These are phyloP conservation scores for Yamadazyma membranifaciens DNA, from an alignment of 1,139 yeast genomes.

Conservation along the genomic window DNA sequence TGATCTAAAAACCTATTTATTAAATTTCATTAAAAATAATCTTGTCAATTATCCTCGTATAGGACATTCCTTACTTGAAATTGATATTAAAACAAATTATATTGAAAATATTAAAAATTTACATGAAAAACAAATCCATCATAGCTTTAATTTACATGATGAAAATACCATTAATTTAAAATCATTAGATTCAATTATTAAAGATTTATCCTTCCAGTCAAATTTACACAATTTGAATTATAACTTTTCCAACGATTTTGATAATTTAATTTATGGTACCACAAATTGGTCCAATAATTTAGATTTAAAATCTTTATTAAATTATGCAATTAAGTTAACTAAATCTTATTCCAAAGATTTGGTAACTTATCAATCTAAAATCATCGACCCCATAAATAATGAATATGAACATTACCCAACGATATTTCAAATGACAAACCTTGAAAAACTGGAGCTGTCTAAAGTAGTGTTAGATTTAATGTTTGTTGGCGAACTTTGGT, in stretches of 20 bases:
- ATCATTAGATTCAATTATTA: constrained; percentile 61
- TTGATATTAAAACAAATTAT: constrained; percentile 61
- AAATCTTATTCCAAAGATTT: constrained; percentile 9
- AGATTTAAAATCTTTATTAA: constrained; percentile 30
- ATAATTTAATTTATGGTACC: constrained; percentile 7
- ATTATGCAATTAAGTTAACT: constrained; percentile 28
- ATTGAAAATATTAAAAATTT: constrained; percentile 56
- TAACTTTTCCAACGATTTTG: constrained; percentile 7
- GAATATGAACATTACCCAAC: constrained; percentile 23
- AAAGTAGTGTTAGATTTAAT: constrained; percentile 7
- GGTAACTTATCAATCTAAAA: constrained; percentile 16
- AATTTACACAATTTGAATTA: constrained; percentile 28
- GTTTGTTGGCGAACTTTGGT: constrained; percentile 5
- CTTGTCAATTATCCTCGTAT: constrained; percentile 38
- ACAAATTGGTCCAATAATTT: constrained; percentile 34
- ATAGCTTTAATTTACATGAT: constrained; percentile 30
- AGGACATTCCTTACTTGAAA: constrained; percentile 63
- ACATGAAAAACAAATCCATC: constrained; percentile 47
- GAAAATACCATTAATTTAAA: constrained; percentile 39
- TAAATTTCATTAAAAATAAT: constrained; percentile 21
- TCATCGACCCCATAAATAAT: constrained; percentile 11
- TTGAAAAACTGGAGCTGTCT: constrained; percentile 12
- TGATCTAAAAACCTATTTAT: constrained; percentile 18
- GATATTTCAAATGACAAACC: constrained; percentile 26
- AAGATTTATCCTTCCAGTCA: constrained; percentile 61